Base-by-base conservation (phyloP, 140 eudicot species). In the Oenanthe javanica region DNA sequence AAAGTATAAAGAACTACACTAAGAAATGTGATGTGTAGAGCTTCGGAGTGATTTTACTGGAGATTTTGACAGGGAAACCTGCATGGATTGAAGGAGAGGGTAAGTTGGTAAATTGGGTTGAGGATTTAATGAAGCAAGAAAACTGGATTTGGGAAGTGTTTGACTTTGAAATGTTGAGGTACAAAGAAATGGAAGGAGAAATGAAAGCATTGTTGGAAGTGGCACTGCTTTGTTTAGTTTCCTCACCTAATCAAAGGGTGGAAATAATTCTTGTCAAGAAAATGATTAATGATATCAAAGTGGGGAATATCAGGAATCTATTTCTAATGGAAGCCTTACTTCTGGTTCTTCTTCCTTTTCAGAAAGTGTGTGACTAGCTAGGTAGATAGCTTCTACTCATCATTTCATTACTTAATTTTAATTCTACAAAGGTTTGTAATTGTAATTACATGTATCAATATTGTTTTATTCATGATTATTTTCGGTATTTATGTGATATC, bases 81-180 rank as follows among this genome's bases (percentile, higher is more conserved):
- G 85, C 78, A 67, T 85, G 83, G 6, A 79, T 75, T 6, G 84
- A 82, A 10, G 88, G 84, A 36, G 80, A 77, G 23, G 52, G 73
- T 63, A 87, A 84, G 78, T 80, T 90, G 78, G 90, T 80, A 0
- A 77, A 78, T 54, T 84, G 90, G 94, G 89, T 88, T 25, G 79
- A 79, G 73, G 83, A 86, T 15, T 85, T 84, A 25, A 84, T 75
- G 78, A 49, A 19, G 78, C 55, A 85, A 69, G 88, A 87, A 61
- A 87, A 89, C 21, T 84, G 89, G 89, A 86, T 79, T 7, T 84
- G 89, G 63, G 88, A 88, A 77, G 84, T 88, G 80, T 86, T 88
- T 77, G 94, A 90, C 86, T 81, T 84, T 77, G 92, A 90, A 82
- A 75, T 90, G 23, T 72, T 84, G 87, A 88, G 89, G 75, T 83